Conservation (phyloP, 169 alveolate genomes). For the Cryptosporidium ubiquitum region DNA sequence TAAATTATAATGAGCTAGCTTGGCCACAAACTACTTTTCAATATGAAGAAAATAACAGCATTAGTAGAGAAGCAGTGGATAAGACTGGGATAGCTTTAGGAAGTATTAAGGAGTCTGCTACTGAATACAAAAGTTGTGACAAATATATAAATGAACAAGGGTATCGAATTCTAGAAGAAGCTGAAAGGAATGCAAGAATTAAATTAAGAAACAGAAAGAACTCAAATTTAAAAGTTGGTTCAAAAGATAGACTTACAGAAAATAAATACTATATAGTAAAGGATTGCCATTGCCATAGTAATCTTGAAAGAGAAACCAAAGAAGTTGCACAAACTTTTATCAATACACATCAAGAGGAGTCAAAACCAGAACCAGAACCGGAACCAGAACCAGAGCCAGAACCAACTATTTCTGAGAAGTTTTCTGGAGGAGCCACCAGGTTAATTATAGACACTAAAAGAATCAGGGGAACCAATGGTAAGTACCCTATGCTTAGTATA, state of each 20-base stretch:
- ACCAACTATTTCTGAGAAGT: neutral
- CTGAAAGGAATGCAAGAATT: neutral
- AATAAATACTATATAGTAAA: neutral
- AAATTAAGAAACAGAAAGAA: neutral
- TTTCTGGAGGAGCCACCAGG: slow-evolving; percentile 40
- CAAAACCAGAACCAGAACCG: no score
- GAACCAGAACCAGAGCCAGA: no score
- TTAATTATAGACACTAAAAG: neutral
- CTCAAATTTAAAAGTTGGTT: neutral
- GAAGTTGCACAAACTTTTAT: no score
- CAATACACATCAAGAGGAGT: no score
- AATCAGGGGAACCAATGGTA: neutral
- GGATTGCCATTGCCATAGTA: neutral
- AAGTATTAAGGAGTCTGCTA: neutral
- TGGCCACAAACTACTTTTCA: neutral
- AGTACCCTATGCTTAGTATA: neutral
- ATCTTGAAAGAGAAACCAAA: no score
- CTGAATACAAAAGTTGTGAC: no score
- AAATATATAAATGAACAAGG: no score
- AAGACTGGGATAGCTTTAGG: neutral
- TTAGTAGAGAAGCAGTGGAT: neutral
- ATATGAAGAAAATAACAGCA: neutral
- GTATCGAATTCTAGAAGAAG: neutral
- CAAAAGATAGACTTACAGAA: neutral
- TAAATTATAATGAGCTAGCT: neutral